Base-by-base conservation (phyloP, 768 basidiomycete species). In the Cystobasidium onofrii region DNA sequence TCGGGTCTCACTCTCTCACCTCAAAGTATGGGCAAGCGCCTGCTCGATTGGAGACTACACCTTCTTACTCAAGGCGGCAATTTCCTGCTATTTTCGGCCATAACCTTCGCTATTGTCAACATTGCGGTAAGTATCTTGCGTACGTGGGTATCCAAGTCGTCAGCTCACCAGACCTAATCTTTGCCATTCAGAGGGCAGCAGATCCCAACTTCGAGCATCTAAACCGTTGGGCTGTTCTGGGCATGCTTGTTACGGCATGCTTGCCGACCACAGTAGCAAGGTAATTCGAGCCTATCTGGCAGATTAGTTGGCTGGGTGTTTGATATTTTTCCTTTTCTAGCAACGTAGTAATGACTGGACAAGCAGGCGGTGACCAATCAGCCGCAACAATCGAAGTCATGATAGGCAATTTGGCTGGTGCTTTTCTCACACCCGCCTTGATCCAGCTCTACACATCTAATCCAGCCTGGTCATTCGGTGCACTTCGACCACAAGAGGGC, bases 301-400 rank as follows among this genome's bases (percentile, higher is more conserved):
- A 18, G 23, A 1, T 31, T 43, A 29, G 0, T 2, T 25, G 9
- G n/a, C n/a, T n/a, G n/a, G n/a, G 1, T 17, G 41, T 44, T 25
- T 57, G 64, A 17, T 71, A 55, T 12, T 74, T 74, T 17, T 54
- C 65, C 1, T 73, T 71, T 23, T 72, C 57, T 43, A 76, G 74
- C 3, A 81, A 81, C 71, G 80, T 81, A 15, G 78, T 79, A 50
- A 80, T 81, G 79, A 81, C 81, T 0, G 74, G 78, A 0, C 77
- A 78, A 29, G 80, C 79, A 0, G 79, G 79, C 1, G 81, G 81
- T 1, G 79, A 80, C 33, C 76, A 78, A n/a, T 76, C 78, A 0
- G 80, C 80, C 0, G 78, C 81, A 0, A 80, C 80, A 31, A 76
- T 80, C 52, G 77, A 77, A 25, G 81, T 81, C 31, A 77, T 80